A percentile compares a stretch with the other conserved stretches of the same genome.
phyloP scores from a whole-genome alignment of 1,139 yeast genomes.

The Lodderomyces oxycetoniae region DNA sequence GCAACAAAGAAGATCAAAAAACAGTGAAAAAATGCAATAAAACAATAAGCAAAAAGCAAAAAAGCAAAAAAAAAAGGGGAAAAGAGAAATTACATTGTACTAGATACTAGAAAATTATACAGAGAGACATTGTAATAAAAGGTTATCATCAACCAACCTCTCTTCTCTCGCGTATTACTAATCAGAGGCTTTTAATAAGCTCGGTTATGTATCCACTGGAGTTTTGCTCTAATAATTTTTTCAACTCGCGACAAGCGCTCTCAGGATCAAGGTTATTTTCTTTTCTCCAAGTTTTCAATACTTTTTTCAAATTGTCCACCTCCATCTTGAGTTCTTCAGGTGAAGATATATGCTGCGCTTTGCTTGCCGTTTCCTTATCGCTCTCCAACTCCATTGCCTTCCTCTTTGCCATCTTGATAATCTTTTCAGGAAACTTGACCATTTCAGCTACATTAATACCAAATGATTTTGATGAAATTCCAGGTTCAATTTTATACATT shows the following conservation, averaged over 20 bases:
- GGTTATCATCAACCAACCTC: too few species aligned
- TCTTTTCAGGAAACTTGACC: slow-evolving; percentile 85
- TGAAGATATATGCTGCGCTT: slow-evolving; percentile 38
- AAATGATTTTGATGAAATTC: slow-evolving; percentile 89
- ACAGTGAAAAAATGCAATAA: background rate
- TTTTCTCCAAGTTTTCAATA: slow-evolving; percentile 58
- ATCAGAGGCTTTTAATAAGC: slow-evolving; percentile 18
- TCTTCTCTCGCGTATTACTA: too few species aligned
- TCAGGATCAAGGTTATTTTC: slow-evolving; percentile 12
- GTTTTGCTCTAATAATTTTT: slow-evolving; percentile 3
- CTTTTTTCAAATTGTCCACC: slow-evolving; percentile 46
- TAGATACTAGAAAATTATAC: slow-evolving; percentile 1
- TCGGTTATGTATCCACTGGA: slow-evolving; percentile 41
- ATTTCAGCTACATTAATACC: slow-evolving; percentile 98
- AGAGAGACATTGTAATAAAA: too few species aligned
- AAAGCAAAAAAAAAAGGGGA: background rate
- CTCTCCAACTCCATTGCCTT: slow-evolving; percentile 86
- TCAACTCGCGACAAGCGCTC: slow-evolving; percentile 2
- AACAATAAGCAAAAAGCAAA: background rate
- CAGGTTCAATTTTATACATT: slow-evolving; percentile 86
- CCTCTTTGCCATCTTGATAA: slow-evolving; percentile 89
- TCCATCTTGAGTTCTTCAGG: slow-evolving; percentile 30
- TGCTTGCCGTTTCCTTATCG: slow-evolving; percentile 40
- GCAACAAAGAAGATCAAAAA: slow-evolving; percentile 1
- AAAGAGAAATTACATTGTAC: background rate